phyloP scores from a whole-genome alignment of 495 filamentous ascomycete genomes.

The Astrothelium subdiscretum region DNA sequence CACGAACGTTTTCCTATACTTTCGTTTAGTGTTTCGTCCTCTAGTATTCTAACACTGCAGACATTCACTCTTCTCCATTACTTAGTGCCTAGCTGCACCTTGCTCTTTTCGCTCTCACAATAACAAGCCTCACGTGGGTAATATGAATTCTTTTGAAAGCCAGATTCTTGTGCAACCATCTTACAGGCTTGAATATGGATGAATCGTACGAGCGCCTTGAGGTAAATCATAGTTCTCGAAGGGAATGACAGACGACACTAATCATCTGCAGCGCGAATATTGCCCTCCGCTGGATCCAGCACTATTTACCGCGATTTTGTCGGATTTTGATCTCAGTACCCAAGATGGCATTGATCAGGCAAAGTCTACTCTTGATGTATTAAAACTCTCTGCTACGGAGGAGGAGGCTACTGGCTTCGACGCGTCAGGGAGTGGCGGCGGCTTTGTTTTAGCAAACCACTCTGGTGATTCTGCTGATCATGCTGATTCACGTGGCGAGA shows the following conservation, averaged over 20 bases:
- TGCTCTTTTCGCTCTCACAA: not conserved
- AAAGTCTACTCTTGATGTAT: slow-evolving; percentile 39
- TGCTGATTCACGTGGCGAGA: slow-evolving; percentile 13
- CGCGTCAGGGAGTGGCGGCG: slow-evolving; percentile 54
- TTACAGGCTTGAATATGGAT: not conserved
- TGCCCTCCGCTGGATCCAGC: slow-evolving; percentile 55
- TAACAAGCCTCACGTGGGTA: not conserved
- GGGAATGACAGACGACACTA: slow-evolving; percentile 17
- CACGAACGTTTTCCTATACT: no score
- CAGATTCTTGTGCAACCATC: not conserved
- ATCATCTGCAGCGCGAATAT: slow-evolving; percentile 28
- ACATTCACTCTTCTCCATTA: not conserved
- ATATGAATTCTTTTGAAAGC: not conserved
- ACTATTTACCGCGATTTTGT: slow-evolving; percentile 51
- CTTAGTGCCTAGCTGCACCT: not conserved
- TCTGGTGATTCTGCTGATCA: slow-evolving; percentile 10
- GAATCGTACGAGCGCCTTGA: not conserved
- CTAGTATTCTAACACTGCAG: no score
- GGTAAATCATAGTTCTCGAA: not conserved
- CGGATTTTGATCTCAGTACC: slow-evolving; percentile 49
- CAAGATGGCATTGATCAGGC: slow-evolving; percentile 39
- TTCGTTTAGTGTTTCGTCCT: no score
- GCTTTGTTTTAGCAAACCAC: not conserved
- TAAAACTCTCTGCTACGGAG: slow-evolving; percentile 48
- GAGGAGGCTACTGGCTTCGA: slow-evolving; percentile 68